A percentile compares a stretch with the other conserved stretches of the same genome.
Evolutionary conservation across 2,329 filamentous ascomycete species (phyloP).

Genomic region (Didymella segeticola): DNA sequence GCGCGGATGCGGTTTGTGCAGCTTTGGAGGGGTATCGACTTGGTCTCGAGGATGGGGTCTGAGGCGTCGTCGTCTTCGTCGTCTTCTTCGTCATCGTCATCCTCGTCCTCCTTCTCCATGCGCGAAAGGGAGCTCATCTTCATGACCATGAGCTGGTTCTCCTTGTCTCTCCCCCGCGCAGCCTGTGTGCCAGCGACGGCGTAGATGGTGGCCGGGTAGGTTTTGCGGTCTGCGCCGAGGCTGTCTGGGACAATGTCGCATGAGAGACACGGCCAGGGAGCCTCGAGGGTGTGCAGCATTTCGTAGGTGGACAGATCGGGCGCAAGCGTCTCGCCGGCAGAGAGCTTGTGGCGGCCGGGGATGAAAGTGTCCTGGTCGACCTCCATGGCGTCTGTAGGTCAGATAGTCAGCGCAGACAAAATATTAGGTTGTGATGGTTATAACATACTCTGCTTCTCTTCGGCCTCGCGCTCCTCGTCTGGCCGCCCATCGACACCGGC

Average conservation of each 20-base stretch:
- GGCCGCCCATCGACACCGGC: conserved; percentile 92
- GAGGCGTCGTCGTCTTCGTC: conserved; percentile 66
- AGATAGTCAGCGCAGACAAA: no score
- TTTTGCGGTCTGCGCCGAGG: conserved; percentile 85
- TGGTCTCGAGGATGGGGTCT: conserved; percentile 93
- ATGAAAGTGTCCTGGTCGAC: conserved; percentile 96
- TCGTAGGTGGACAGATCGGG: conserved; percentile 96
- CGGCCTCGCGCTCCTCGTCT: conserved; percentile 89
- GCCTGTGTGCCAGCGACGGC: conserved; percentile 95
- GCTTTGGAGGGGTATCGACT: conserved; percentile 81
- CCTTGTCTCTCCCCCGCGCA: conserved; percentile 73
- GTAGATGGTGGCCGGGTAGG: conserved; percentile 96
- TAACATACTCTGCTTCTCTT: conserved; percentile 75
- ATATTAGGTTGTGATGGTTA: no score
- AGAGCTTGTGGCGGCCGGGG: conserved; percentile 89
- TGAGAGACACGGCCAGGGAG: conserved; percentile 95
- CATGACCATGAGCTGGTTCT: conserved; percentile 95
- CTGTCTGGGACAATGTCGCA: conserved; percentile 90
- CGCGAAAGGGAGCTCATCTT: conserved; percentile 91
- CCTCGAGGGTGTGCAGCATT: conserved; percentile 93
- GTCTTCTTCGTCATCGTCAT: conserved; percentile 69
- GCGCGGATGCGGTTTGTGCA: conserved; percentile 94
- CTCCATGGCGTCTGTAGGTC: conserved; percentile 87
- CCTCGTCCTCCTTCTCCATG: conserved; percentile 79
- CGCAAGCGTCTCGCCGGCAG: conserved; percentile 86